Base-by-base conservation (phyloP, 2,329 filamentous ascomycete species). In the Trichoderma sp. region DNA sequence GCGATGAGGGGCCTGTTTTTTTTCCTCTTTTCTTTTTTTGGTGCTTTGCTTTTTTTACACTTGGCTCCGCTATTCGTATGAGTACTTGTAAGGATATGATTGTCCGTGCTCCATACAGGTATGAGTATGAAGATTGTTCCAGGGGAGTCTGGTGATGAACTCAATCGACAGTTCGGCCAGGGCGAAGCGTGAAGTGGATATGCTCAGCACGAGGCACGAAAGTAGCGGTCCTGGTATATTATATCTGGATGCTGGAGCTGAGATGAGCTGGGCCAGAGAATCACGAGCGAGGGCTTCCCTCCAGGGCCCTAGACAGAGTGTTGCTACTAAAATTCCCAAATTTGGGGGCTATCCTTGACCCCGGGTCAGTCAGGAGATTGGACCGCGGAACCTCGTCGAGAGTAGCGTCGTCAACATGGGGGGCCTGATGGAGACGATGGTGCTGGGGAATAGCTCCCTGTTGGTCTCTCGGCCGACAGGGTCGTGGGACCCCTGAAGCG, bases 381-480 rank as follows among this genome's bases (percentile, higher is more conserved):
- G 56, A 63, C 72, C 65, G 72, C 63, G 64, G 53, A 69, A 69
- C 41, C 35, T 56, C 72, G 31, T 35, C 18, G 56, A 38, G 38
- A 56, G 56, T 38, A 75, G 71, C 65, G 72, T 62, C 64, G 64
- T 56, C 64, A 27, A 75, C 63, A 62, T 65, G 63, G 72, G 60
- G 38, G 72, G 35, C 35, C 41, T 33, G 59, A 73, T 64, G 69
- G 69, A 56, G 72, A 56, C 64, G 63, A 59, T 74, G 50, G 64
- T 74, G 72, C 72, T 74, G 72, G 72, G 72, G 72, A 74, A 74
- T 4, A 33, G 63, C 35, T 75, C 72, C 72, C 56, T 75, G 72
- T 68, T 75, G 72, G 65, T 45, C 56, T 69, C 72, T 62, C 53
- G 29, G 65, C 31, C 64, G 63, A 62, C 64, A 63, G 35, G 72